phyloP scores from a whole-genome alignment of 306 rosid species.

The Arachis stenosperma region DNA sequence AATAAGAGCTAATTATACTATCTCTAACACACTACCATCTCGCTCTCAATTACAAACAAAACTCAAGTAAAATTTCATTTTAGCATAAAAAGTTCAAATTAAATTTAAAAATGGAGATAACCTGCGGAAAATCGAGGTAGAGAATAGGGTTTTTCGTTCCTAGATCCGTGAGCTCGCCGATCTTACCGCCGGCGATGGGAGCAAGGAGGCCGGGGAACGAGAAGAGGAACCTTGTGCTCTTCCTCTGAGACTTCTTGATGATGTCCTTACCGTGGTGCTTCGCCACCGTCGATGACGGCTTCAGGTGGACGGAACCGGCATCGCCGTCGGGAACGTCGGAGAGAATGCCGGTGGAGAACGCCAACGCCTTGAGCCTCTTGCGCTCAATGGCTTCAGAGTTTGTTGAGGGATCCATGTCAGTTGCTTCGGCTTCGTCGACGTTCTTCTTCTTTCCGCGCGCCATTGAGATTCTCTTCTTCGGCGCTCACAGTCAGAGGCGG shows the following conservation, averaged over 20 bases:
- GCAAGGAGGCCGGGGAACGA: slow-evolving; percentile 83
- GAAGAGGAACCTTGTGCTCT: slow-evolving; percentile 80
- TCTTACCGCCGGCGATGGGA: slow-evolving; percentile 74
- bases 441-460: slow-evolving; percentile 45
- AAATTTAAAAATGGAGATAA: neutral
- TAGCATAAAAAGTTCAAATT: neutral
- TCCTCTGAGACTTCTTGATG: slow-evolving; percentile 82
- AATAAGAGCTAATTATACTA: neutral
- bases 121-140: slow-evolving; percentile 91
- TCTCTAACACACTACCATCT: neutral
- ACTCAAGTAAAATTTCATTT: neutral
- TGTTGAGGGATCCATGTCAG: neutral
- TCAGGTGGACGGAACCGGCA: slow-evolving; percentile 37
- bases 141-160: slow-evolving; percentile 82
- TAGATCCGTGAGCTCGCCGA: slow-evolving; percentile 91
- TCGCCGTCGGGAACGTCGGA: slow-evolving; percentile 50
- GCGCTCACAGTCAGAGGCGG: neutral
- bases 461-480: slow-evolving; percentile 22
- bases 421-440: neutral
- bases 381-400: slow-evolving; percentile 56
- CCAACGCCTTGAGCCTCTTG: slow-evolving; percentile 75
- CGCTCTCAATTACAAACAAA: neutral
- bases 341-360: slow-evolving; percentile 60
- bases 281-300: slow-evolving; percentile 64
- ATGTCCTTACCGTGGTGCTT: slow-evolving; percentile 90